phyloP scores from a whole-genome alignment of 352 stramenopile genomes.

The Globisporangium cederbergense region DNA sequence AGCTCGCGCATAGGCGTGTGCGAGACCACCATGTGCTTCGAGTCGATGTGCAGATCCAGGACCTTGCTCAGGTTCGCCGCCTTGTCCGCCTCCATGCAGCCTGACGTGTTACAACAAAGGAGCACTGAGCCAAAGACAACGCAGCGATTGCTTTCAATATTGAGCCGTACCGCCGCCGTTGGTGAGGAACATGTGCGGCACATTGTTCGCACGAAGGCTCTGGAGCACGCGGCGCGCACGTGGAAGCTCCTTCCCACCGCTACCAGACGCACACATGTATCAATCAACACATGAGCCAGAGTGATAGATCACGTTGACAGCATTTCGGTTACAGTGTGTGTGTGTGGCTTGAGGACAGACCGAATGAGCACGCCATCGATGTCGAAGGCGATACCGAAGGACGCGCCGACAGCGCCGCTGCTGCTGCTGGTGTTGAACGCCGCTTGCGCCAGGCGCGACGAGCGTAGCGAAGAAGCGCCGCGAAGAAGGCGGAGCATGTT shows the following conservation, averaged over 20 bases:
- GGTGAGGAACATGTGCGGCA: constrained; percentile 90
- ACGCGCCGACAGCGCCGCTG: constrained; percentile 11
- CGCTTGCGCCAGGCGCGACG: neutral
- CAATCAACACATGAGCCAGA: neutral
- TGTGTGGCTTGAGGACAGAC: constrained; percentile 20
- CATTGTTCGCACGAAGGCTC: constrained; percentile 49
- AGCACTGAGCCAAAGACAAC: neutral
- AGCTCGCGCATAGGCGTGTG: constrained; percentile 89
- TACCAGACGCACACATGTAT: constrained; percentile 9
- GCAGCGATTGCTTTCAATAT: neutral
- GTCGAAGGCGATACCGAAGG: constrained; percentile 88
- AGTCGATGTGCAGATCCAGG: constrained; percentile 61
- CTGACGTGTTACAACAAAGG: constrained; percentile 10
- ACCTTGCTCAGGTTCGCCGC: constrained; percentile 65
- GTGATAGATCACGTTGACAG: too few species aligned
- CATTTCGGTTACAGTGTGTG: neutral
- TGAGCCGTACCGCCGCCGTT: constrained; percentile 65
- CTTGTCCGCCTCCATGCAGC: constrained; percentile 85
- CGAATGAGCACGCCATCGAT: constrained; percentile 91
- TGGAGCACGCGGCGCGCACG: constrained; percentile 64
- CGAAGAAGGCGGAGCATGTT: neutral
- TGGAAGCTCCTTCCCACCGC: constrained; percentile 68
- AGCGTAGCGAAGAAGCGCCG: neutral
- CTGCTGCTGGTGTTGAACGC: constrained; percentile 3
- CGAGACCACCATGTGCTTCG: constrained; percentile 78